Percentiles rank a stretch among this genome's conserved stretches.
Evolutionary conservation across 768 basidiomycete genomes (phyloP).

Genomic region (Nidularia sp.): DNA sequence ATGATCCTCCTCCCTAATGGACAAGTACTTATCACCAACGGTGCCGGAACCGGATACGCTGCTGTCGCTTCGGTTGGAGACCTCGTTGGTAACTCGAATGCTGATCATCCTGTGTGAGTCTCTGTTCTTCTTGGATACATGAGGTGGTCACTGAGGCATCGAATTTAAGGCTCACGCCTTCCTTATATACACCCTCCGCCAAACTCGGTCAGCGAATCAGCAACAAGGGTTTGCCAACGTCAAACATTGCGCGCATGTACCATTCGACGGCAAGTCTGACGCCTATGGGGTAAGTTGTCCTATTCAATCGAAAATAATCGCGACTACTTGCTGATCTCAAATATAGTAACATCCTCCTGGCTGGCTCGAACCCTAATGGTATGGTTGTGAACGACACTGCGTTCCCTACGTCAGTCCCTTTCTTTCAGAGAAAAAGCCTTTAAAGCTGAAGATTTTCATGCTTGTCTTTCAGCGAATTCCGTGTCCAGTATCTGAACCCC

Average conservation of each 20-base stretch:
- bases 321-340: no score
- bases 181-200: conserved; percentile 42
- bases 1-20: conserved; percentile 40
- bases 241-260: conserved; percentile 51
- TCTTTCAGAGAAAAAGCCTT: not conserved
- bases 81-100: conserved; percentile 18
- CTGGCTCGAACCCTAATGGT: conserved; percentile 45
- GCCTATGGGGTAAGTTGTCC: conserved; percentile 17
- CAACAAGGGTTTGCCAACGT: conserved; percentile 39
- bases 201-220: conserved; percentile 40
- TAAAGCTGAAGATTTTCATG: not conserved
- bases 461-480: conserved; percentile 28
- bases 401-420: conserved; percentile 15
- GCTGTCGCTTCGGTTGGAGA: conserved; percentile 29
- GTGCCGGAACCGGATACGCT: conserved; percentile 37
- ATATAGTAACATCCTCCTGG: conserved; percentile 19
- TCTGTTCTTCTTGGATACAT: not conserved
- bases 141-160: no score
- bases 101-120: conserved; percentile 25
- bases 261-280: conserved; percentile 58
- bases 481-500: conserved; percentile 37
- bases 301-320: no score
- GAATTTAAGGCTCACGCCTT: conserved; percentile 27
- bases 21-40: conserved; percentile 38
- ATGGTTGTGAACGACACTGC: conserved; percentile 19